phyloP scores from a whole-genome alignment of 2,329 filamentous ascomycete genomes.

The Cercospora zeae-maydis region DNA sequence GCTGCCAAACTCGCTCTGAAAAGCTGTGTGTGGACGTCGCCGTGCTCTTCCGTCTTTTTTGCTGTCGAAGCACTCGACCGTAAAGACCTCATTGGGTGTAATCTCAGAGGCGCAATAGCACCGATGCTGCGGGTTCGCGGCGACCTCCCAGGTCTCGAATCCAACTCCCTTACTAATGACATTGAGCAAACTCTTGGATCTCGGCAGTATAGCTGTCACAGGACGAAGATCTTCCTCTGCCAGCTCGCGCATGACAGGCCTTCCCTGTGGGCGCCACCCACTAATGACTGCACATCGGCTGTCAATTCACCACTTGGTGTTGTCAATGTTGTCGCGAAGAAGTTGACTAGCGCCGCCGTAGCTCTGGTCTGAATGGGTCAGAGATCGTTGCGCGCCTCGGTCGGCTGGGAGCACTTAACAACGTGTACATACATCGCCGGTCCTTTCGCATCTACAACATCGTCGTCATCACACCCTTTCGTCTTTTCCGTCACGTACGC shows the following conservation, averaged over 20 bases:
- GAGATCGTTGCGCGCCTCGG: no score
- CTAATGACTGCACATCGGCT: conserved; percentile 2
- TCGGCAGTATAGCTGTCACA: background rate
- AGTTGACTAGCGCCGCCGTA: conserved; percentile 2
- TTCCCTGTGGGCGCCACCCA: conserved; percentile 4
- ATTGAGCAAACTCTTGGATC: background rate
- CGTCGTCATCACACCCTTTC: background rate
- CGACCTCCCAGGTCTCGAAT: conserved; percentile 9
- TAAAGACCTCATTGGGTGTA: conserved; percentile 2
- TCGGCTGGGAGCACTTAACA: background rate
- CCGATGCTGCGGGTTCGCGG: conserved; percentile 1
- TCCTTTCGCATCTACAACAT: background rate
- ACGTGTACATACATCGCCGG: background rate
- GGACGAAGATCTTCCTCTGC: background rate
- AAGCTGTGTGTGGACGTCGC: conserved; percentile 4
- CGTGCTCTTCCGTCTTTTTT: conserved; percentile 9
- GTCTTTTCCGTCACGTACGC: background rate
- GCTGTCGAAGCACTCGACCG: conserved; percentile 10
- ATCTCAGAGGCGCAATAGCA: conserved; percentile 8
- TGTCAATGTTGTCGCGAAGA: conserved; percentile 1
- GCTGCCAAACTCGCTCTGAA: background rate
- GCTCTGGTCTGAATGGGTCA: background rate
- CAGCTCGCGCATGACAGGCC: background rate
- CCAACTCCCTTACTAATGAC: background rate
- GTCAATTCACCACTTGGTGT: background rate